phyloP scores from a whole-genome alignment of 257 asterid genomes.

The Solanum tarapatanum region DNA sequence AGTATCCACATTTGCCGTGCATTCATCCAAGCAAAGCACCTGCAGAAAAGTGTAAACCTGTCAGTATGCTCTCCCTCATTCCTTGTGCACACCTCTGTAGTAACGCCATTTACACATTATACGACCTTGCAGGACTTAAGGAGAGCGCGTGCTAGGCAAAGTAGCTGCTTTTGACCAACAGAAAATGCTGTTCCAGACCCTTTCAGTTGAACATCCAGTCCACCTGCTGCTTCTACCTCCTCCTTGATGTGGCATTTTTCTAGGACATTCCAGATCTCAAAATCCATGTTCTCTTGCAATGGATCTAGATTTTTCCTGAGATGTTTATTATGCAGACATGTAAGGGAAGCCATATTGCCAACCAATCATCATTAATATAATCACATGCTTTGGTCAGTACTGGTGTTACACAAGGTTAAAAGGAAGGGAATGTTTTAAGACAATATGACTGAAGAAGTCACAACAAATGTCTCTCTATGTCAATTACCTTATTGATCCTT shows the following conservation, averaged over 20 bases:
- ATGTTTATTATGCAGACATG: neutral
- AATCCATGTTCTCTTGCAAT: constrained; percentile 30
- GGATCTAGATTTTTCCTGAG: constrained; percentile 83
- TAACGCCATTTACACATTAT: neutral
- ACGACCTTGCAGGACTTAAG: constrained; percentile 76
- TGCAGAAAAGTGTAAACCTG: constrained; percentile 5
- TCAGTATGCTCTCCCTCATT: neutral
- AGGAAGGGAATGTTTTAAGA: neutral
- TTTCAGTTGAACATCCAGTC: constrained; percentile 57
- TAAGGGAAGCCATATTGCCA: neutral
- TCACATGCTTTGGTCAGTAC: neutral
- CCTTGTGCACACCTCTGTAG: neutral
- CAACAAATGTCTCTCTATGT: neutral
- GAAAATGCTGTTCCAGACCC: constrained; percentile 80
- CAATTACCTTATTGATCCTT: constrained; percentile 78
- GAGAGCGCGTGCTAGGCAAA: constrained; percentile 89
- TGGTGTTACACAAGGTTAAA: neutral
- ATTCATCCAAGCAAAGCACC: constrained; percentile 91
- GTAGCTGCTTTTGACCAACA: constrained; percentile 95
- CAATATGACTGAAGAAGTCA: neutral
- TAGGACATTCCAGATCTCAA: constrained; percentile 51
- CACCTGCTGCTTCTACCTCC: constrained; percentile 78
- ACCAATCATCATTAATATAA: neutral
- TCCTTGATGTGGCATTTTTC: constrained; percentile 76
- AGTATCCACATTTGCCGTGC: constrained; percentile 78